Conservation (phyloP, 2,329 filamentous ascomycete species). For the Stagonosporopsis chrysanthemi region DNA sequence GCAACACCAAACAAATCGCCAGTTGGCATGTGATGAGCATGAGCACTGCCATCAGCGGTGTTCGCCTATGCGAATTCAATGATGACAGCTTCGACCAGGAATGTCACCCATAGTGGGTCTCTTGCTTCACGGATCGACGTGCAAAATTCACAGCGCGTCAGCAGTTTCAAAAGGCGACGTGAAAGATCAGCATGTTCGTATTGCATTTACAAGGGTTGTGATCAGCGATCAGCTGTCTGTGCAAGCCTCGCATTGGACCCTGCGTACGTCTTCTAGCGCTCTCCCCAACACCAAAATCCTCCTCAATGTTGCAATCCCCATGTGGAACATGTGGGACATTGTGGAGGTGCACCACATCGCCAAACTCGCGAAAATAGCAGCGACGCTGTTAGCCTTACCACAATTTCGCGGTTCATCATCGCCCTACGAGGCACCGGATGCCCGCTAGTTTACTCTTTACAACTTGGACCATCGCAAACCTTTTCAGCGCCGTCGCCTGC, state of each 20-base stretch:
- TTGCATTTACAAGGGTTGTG: not conserved
- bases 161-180: constrained; percentile 12
- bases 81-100: not conserved
- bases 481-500: not conserved
- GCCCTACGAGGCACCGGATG: not conserved
- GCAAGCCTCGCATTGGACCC: constrained; percentile 4
- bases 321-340: constrained; percentile 5
- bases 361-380: constrained; percentile 3
- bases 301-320: not conserved
- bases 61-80: not conserved
- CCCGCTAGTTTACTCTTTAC: not conserved
- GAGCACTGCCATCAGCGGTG: not conserved
- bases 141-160: not conserved
- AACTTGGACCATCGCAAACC: not conserved
- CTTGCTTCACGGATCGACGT: constrained; percentile 3
- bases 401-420: constrained; percentile 1
- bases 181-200: constrained; percentile 6
- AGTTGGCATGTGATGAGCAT: not conserved
- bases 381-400: not conserved
- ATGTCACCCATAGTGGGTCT: not conserved
- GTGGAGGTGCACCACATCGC: constrained; percentile 12
- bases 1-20: not conserved
- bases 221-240: constrained; percentile 1
- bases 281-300: not conserved
- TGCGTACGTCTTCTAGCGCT: not conserved